Conservation (phyloP, 306 rosid genomes). For the Argentina anserina region DNA sequence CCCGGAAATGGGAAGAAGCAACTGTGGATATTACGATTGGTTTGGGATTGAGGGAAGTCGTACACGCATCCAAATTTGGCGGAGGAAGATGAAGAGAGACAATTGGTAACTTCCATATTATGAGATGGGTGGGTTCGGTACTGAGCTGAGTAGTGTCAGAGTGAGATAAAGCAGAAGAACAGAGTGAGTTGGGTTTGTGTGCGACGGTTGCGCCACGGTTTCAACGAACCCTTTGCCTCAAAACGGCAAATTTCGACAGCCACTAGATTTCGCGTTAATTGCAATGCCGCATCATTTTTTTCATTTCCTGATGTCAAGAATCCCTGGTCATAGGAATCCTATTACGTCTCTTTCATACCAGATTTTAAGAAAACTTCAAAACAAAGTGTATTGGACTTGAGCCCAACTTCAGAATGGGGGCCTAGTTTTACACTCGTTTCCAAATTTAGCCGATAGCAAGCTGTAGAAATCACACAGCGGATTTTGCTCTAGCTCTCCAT, state of each 20-base stretch:
- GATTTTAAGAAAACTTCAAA: too few species aligned
- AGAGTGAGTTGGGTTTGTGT: neutral
- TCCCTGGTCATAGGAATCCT: neutral
- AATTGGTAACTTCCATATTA: conserved; percentile 55
- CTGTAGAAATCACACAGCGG: too few species aligned
- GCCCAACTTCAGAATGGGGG: too few species aligned
- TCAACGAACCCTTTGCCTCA: neutral
- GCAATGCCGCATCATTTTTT: neutral
- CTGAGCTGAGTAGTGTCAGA: neutral
- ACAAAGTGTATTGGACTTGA: neutral
- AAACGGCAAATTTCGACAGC: neutral
- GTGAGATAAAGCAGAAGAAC: neutral
- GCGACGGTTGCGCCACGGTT: conserved; percentile 43
- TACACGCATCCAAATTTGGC: conserved; percentile 21
- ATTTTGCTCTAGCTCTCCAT: too few species aligned
- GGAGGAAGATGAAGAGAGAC: conserved; percentile 15
- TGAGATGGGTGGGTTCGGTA: neutral
- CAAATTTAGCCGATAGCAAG: too few species aligned
- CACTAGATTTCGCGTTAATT: neutral
- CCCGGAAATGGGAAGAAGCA: neutral
- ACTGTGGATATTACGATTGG: neutral
- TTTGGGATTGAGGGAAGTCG: conserved; percentile 8
- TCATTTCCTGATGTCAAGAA: neutral
- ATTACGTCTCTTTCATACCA: neutral
- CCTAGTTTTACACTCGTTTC: too few species aligned